Percentiles rank a stretch among this genome's conserved stretches.
phyloP scores from a whole-genome alignment of 768 basidiomycete genomes.

The Mrakia frigida region DNA sequence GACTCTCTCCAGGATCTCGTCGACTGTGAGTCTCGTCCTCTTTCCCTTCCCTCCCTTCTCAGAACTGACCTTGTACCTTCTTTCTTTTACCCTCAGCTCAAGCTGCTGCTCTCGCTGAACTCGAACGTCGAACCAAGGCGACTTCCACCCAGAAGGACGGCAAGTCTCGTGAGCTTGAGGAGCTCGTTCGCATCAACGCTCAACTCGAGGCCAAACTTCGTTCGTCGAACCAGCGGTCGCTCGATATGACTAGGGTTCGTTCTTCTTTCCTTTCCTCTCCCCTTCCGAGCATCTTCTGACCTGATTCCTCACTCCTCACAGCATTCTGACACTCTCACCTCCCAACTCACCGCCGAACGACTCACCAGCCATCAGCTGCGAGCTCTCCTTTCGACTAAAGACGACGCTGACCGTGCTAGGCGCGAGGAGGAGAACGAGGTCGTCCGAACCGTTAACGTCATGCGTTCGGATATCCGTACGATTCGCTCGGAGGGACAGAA shows the following conservation, averaged over 20 bases:
- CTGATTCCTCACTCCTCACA: background rate
- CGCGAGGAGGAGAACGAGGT: constrained; percentile 61
- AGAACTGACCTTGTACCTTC: background rate
- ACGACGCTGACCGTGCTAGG: background rate
- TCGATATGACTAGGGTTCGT: constrained; percentile 62
- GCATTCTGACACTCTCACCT: constrained; percentile 12
- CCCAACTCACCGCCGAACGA: constrained; percentile 6
- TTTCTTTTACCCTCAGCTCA: background rate
- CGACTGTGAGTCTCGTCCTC: constrained; percentile 2
- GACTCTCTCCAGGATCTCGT: constrained; percentile 9
- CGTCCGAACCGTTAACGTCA: constrained; percentile 62
- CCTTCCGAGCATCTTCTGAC: background rate
- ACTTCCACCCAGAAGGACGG: background rate
- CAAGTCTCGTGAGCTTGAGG: constrained; percentile 31
- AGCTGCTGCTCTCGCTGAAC: constrained; percentile 3
- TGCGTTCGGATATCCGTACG: no score
- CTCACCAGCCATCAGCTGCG: background rate
- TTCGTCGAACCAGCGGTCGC: constrained; percentile 52
- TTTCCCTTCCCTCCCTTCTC: background rate
- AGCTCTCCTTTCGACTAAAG: background rate
- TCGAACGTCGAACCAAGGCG: background rate
- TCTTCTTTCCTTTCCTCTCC: background rate
- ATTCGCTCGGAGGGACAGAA: constrained; percentile 69
- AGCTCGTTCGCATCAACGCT: constrained; percentile 30
- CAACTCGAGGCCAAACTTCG: constrained; percentile 36